phyloP scores from a whole-genome alignment of 176 grass and related monocot genomes.

The Hyparrhenia diplandra region DNA sequence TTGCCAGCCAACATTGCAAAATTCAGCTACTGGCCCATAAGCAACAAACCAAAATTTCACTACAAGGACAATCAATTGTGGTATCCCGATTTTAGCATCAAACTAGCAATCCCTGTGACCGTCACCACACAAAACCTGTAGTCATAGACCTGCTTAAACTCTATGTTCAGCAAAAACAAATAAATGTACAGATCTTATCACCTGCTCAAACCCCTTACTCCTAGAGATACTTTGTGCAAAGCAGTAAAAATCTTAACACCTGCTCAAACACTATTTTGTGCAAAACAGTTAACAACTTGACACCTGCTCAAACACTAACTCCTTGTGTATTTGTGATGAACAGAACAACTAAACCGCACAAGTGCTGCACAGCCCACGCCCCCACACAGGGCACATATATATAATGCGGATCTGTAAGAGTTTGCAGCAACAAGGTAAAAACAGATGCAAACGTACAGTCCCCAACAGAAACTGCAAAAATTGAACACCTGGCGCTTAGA shows the following conservation, averaged over 20 bases:
- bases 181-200: not conserved
- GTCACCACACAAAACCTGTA: not conserved
- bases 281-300: not conserved
- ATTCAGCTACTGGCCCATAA: not conserved
- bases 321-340: not conserved
- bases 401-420: not conserved
- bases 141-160: constrained; percentile 17
- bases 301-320: not conserved
- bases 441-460: not conserved
- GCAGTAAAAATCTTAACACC: not conserved
- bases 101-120: not conserved
- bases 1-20: not conserved
- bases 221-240: not conserved
- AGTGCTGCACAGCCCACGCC: not conserved
- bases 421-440: not conserved
- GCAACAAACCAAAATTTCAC: not conserved
- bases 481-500: not conserved
- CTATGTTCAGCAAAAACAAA: not conserved
- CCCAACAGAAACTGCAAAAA: not conserved
- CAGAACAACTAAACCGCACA: not conserved
- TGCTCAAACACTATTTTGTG: not conserved
- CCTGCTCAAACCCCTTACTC: not conserved
- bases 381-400: not conserved
- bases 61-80: not conserved
- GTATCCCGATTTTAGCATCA: not conserved